phyloP scores from a whole-genome alignment of 345 rosid genomes.

The Luvunga scandens region DNA sequence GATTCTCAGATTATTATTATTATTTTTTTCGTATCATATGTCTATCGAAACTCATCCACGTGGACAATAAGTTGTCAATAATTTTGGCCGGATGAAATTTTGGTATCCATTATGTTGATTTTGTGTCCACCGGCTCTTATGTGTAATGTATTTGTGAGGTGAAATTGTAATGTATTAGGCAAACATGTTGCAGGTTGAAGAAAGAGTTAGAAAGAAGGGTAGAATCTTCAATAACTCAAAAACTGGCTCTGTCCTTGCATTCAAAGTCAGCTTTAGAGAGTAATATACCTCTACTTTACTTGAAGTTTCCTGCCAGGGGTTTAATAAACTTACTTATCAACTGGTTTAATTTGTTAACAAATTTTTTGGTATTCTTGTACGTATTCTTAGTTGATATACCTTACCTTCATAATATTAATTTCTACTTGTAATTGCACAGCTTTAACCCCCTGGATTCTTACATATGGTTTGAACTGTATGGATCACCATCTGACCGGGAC shows the following conservation, averaged over 20 bases:
- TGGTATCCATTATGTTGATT: not conserved
- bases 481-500: constrained; percentile 83
- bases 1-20: not conserved
- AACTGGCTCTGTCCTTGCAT: constrained; percentile 82
- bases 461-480: constrained; percentile 87
- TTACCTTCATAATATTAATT: not conserved
- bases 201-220: constrained; percentile 79
- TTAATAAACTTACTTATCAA: not conserved
- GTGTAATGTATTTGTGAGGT: no score
- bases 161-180: not conserved
- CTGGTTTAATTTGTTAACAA: not conserved
- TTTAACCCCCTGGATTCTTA: constrained; percentile 81
- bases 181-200: constrained; percentile 56
- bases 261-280: constrained; percentile 96
- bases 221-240: constrained; percentile 63
- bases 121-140: not conserved
- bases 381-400: not conserved
- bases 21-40: not conserved
- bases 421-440: constrained; percentile 39
- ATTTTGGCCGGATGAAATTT: not conserved
- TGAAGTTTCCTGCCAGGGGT: not conserved
- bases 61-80: not conserved
- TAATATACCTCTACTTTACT: constrained; percentile 22
- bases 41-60: not conserved
- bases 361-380: not conserved